Base-by-base conservation (phyloP, 805 yeast genomes). In the Ogataea trehalophila region DNA sequence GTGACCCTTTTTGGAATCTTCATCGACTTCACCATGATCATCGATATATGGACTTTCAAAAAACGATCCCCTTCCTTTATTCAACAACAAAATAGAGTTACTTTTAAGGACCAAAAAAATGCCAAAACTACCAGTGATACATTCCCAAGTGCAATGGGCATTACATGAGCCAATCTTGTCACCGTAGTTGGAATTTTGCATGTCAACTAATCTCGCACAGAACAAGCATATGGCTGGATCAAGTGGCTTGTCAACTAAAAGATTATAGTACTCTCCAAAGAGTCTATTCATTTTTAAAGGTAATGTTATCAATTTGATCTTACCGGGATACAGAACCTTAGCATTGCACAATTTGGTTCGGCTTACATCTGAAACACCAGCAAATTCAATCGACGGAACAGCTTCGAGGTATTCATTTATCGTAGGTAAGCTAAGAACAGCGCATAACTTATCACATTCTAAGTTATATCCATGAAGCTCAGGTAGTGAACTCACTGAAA, bases 221-320 rank as follows among this genome's bases (percentile, higher is more conserved):
- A 83, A 84, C 46, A 92, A 67, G 59, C 99, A 92, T 9, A 92
- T 70, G 0, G 95, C 96, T 0, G 96, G 94, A 53, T 91, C 95
- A 41, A 73, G 74, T 31, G 71, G 73, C 58, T 62, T 67, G 56
- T 61, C 67, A 20, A 70, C 69, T 39, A 67, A 62, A 23, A 69
- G 71, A 52, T 79, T 76, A 47, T 79, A 71, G 46, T 77, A 71
- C 35, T 76, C 71, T 4, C 87, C 82, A 67, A 85, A 87, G 52
- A 89, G 81, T 36, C 70, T 72, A 59, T 85, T 91, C 50, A 88
- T 65, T 43, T 85, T 73, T 2, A 68, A 63, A 0, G 97, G 97
- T 16, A 90, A 70, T 33, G 75, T 71, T 20, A 85, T 71, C 42
- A 90, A 69, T 37, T 74, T 71, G n/a, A 84, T 67, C 2, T 76